Evolutionary conservation across 768 basidiomycete species (phyloP).

Genomic region (Mycena sanguinolenta): DNA sequence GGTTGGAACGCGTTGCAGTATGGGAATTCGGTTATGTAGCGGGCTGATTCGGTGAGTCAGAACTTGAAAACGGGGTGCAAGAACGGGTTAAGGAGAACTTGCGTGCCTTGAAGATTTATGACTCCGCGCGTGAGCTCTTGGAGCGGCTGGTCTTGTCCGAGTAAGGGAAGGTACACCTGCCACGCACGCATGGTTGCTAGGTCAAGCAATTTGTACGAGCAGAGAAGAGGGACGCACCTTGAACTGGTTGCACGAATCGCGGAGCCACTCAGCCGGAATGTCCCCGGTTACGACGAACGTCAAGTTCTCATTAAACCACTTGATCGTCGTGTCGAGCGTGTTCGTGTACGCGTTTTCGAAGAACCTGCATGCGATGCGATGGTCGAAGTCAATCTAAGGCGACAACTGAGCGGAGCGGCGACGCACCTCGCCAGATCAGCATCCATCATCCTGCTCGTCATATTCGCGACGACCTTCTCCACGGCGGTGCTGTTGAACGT

Average conservation of each 20-base stretch:
- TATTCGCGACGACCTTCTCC: slow-evolving; percentile 63
- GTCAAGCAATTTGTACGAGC: too few species aligned
- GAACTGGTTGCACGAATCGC: slow-evolving; percentile 70
- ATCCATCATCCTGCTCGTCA: slow-evolving; percentile 62
- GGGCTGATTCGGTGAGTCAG: slow-evolving; percentile 1
- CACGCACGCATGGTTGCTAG: too few species aligned
- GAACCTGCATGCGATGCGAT: slow-evolving; percentile 35
- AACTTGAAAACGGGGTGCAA: too few species aligned
- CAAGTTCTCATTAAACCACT: slow-evolving; percentile 62
- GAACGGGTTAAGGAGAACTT: too few species aligned
- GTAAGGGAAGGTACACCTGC: slow-evolving; percentile 55
- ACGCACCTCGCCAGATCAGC: slow-evolving; percentile 60
- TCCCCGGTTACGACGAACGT: slow-evolving; percentile 71
- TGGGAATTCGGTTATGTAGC: slow-evolving; percentile 32
- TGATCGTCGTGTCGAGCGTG: slow-evolving; percentile 69
- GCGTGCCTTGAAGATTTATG: slow-evolving; percentile 61
- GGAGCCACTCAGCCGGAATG: slow-evolving; percentile 65
- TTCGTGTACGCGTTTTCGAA: slow-evolving; percentile 72
- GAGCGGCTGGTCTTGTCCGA: slow-evolving; percentile 56
- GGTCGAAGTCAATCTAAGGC: background rate
- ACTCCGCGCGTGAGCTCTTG: slow-evolving; percentile 63
- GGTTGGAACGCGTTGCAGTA: slow-evolving; percentile 39
- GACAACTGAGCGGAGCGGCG: too few species aligned
- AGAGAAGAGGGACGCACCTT: slow-evolving; percentile 34
- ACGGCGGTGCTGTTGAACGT: slow-evolving; percentile 68